Base-by-base conservation (phyloP, 495 filamentous ascomycete genomes). In the Lasiosphaeria hispida region DNA sequence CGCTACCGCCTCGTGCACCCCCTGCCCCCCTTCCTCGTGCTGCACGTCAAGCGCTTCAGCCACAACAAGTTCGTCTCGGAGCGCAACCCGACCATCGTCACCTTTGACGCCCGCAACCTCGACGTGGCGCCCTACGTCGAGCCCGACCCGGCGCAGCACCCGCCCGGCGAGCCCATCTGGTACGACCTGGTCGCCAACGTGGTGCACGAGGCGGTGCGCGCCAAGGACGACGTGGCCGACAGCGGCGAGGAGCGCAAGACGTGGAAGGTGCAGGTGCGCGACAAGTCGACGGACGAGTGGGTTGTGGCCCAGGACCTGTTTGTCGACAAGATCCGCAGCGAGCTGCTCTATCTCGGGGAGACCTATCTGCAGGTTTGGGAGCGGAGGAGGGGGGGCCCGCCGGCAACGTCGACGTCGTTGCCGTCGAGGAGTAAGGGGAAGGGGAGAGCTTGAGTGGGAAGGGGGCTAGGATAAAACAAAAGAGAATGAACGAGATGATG, bases 151-250 rank as follows among this genome's bases (percentile, higher is more conserved):
- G 59, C 59, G 7, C 63, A 72, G 9, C 61, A 69, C 40, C 85
- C 92, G 59, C 82, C 83, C 0, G 86, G 88, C 9, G 92, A 96
- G 67, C 92, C 93, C 7, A 90, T 97, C 61, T 86, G 89, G 78
- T 99, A 97, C 69, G 95, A 99, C 69, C 84, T 99, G 6, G 92
- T 97, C 0, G 92, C 94, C 36, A 97, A 97, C 71, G 88, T 99
- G 55, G 94, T 92, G 55, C 88, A 96, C 66, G 92, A 96, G 62
- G 91, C 90, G 1, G 89, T 96, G 5, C 83, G 87, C 69, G 64
- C 80, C 71, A 66, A 88, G 83, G 74, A 82, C 42, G 91, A 94
- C 61, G 83, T 84, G 36, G 85, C 87, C 10, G 89, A 92, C 55
- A 89, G 85, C 13, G 68, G 92, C 48, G 90, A 88, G 72, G 90